Evolutionary conservation across 345 rosid species (phyloP).

Genomic region (Rhodamnia rubescens): DNA sequence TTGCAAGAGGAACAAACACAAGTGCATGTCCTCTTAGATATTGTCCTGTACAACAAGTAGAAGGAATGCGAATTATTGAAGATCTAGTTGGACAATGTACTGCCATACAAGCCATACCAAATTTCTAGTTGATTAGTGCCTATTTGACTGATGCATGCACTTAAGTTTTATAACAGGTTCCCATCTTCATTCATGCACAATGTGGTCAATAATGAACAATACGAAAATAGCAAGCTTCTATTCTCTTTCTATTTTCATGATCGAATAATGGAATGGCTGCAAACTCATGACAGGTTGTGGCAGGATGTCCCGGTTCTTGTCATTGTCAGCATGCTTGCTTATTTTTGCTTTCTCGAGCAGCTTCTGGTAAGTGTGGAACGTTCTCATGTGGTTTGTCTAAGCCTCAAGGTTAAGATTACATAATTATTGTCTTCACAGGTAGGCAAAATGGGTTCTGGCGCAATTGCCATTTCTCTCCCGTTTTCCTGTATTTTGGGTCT

Average conservation of each 20-base stretch:
- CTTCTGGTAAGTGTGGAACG: constrained; percentile 52
- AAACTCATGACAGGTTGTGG: constrained; percentile 57
- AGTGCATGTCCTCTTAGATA: not conserved
- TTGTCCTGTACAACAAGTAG: not conserved
- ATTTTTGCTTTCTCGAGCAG: constrained; percentile 94
- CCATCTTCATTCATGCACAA: not conserved
- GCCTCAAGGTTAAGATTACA: not conserved
- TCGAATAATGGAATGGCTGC: not conserved
- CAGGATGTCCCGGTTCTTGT: constrained; percentile 91
- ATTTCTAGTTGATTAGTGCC: not conserved
- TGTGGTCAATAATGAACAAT: not conserved
- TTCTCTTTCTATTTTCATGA: not conserved
- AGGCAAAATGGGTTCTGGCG: constrained; percentile 67
- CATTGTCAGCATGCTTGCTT: constrained; percentile 95
- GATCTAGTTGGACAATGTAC: not conserved
- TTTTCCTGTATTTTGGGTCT: constrained; percentile 87
- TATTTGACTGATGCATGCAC: not conserved
- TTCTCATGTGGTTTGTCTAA: not conserved
- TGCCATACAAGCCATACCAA: not conserved
- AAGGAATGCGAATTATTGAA: not conserved
- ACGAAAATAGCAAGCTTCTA: not conserved
- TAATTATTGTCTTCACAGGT: constrained; percentile 26
- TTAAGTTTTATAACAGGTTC: not conserved
- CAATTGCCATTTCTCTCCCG: constrained; percentile 88
- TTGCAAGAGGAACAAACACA: not conserved